Evolutionary conservation across 495 filamentous ascomycete species (phyloP).

Genomic region (Cladorrhinum samala): DNA sequence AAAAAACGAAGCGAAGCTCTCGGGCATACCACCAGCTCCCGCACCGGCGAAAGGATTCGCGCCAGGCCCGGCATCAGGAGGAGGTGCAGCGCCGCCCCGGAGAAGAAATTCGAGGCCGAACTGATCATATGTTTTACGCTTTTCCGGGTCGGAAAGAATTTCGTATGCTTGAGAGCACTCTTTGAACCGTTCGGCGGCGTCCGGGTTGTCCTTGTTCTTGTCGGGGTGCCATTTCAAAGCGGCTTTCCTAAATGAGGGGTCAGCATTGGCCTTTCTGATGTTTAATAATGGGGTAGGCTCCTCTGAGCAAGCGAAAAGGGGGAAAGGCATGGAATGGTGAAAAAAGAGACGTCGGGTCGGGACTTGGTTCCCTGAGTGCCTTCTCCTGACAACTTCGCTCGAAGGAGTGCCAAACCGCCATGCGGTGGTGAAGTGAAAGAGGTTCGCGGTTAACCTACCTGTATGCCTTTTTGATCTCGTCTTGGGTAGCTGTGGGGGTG

Average conservation of each 20-base stretch:
- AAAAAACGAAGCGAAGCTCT: conserved; percentile 25
- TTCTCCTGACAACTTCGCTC: background rate
- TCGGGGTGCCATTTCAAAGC: conserved; percentile 94
- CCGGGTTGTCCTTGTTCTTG: conserved; percentile 90
- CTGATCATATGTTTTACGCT: conserved; percentile 92
- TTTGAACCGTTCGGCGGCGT: conserved; percentile 84
- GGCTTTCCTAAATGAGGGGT: conserved; percentile 55
- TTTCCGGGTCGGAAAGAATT: conserved; percentile 94
- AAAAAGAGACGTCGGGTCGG: too few species aligned
- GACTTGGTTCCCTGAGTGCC: too few species aligned
- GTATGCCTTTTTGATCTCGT: conserved; percentile 98
- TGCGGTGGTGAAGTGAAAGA: background rate
- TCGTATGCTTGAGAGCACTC: conserved; percentile 96
- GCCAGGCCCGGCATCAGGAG: conserved; percentile 44
- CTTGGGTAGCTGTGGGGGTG: conserved; percentile 72
- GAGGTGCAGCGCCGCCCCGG: conserved; percentile 70
- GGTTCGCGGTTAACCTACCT: conserved; percentile 47
- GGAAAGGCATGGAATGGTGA: conserved; percentile 4
- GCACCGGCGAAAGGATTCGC: conserved; percentile 44
- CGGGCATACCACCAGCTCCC: conserved; percentile 33
- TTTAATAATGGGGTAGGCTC: background rate
- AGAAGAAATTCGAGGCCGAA: conserved; percentile 90
- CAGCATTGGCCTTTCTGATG: conserved; percentile 8
- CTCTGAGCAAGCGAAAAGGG: background rate
- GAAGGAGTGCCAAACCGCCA: background rate